Percentiles rank a stretch among this genome's conserved stretches.
Evolutionary conservation across 1,284 basidiomycete species (phyloP).

Genomic region (Apiotrichum sp.): DNA sequence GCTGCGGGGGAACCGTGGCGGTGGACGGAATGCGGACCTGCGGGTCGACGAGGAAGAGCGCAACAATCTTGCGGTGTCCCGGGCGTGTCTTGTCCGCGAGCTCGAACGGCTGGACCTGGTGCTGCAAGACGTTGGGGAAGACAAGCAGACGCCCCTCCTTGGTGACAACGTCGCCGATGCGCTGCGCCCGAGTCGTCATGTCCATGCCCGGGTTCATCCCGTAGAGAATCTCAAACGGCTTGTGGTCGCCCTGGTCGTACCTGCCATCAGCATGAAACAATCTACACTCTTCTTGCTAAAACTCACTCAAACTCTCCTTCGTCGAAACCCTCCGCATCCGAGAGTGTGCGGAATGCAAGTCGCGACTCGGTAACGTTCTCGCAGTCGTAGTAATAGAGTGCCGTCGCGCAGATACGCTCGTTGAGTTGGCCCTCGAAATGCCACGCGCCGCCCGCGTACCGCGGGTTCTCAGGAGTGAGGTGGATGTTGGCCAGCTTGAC

Average conservation of each 20-base stretch:
- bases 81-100: slow-evolving; percentile 2
- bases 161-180: slow-evolving; percentile 4
- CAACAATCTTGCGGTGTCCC: slow-evolving; percentile 18
- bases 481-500: slow-evolving; percentile 9
- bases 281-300: too few species aligned
- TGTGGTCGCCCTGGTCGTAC: slow-evolving; percentile 10
- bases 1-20: slow-evolving; percentile 15
- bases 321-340: not conserved
- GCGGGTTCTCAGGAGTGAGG: slow-evolving; percentile 6
- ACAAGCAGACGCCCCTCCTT: slow-evolving; percentile 1
- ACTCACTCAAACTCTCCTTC: not conserved
- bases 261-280: not conserved
- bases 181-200: not conserved
- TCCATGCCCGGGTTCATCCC: not conserved
- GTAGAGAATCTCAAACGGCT: slow-evolving; percentile 3
- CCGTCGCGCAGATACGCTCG: slow-evolving; percentile 5
- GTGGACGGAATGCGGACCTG: slow-evolving; percentile 4
- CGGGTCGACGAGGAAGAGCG: slow-evolving; percentile 18
- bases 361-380: not conserved
- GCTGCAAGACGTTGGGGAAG: slow-evolving; percentile 7
- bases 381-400: slow-evolving; percentile 5
- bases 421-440: slow-evolving; percentile 4
- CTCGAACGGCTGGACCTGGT: not conserved
- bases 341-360: not conserved
- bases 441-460: slow-evolving; percentile 3